A percentile compares a stretch with the other conserved stretches of the same genome.
These are phyloP conservation scores for Mucor ambiguus DNA, from an alignment of 371 early-diverging fungal species.

Conservation along the genomic window DNA sequence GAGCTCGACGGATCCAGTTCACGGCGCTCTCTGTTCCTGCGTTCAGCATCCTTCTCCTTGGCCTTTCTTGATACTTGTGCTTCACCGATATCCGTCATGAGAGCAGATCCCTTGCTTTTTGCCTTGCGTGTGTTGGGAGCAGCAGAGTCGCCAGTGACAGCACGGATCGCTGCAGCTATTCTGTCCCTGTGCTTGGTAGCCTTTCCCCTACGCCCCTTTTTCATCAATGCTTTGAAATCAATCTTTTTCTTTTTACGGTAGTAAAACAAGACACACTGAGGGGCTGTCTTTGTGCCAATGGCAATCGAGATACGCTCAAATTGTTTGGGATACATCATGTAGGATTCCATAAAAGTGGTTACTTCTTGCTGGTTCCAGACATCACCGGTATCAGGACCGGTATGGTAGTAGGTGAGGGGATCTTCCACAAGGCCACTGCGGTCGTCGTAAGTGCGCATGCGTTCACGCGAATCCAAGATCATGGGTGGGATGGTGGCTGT, in stretches of 20 bases:
- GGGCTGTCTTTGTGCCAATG: constrained; percentile 77
- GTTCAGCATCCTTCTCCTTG: constrained; percentile 51
- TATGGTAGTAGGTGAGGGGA: constrained; percentile 66
- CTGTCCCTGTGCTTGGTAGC: constrained; percentile 42
- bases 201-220: constrained; percentile 56
- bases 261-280: constrained; percentile 89
- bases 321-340: constrained; percentile 86
- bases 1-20: constrained; percentile 48
- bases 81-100: constrained; percentile 67
- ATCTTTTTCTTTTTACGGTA: constrained; percentile 90
- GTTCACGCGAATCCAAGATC: constrained; percentile 67
- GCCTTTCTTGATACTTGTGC: constrained; percentile 55
- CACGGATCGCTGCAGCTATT: constrained; percentile 48
- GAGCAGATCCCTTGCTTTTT: constrained; percentile 65
- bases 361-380: constrained; percentile 85
- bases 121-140: constrained; percentile 33
- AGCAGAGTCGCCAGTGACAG: constrained; percentile 35
- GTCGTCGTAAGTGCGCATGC: constrained; percentile 64
- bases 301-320: constrained; percentile 85
- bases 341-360: constrained; percentile 74
- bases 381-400: constrained; percentile 57
- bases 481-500: constrained; percentile 78
- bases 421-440: constrained; percentile 64
- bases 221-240: constrained; percentile 77
- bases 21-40: constrained; percentile 42